These are phyloP conservation scores for Quercus agrifolia DNA, from an alignment of 306 rosid species.

Conservation along the genomic window DNA sequence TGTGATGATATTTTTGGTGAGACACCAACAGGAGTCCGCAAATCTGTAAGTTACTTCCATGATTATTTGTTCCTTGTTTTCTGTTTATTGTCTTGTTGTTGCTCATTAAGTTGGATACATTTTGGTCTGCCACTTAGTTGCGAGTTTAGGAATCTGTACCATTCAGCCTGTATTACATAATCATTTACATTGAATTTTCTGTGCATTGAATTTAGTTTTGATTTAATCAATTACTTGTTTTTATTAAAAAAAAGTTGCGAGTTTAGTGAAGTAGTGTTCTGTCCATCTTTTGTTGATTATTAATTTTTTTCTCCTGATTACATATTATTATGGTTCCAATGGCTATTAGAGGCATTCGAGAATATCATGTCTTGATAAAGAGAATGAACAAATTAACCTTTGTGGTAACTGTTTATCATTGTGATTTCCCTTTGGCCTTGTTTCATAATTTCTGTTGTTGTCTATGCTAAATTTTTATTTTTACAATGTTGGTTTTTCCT, in stretches of 20 bases:
- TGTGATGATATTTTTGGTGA: slow-evolving; percentile 99
- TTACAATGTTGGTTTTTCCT: neutral
- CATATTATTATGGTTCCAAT: neutral
- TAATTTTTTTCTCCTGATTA: neutral
- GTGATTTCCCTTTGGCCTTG: neutral
- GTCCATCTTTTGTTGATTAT: neutral
- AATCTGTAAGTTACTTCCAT: slow-evolving; percentile 48
- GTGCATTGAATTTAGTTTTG: too few species aligned
- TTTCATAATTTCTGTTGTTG: neutral
- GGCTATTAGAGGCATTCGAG: neutral
- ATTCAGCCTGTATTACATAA: too few species aligned
- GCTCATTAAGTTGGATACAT: neutral
- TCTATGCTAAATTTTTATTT: neutral
- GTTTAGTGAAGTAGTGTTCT: neutral
- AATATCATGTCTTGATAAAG: neutral
- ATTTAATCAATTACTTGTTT: too few species aligned
- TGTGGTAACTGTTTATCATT: neutral
- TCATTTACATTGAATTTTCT: too few species aligned
- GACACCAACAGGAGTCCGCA: slow-evolving; percentile 90
- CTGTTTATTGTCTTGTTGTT: neutral
- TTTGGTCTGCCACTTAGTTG: neutral
- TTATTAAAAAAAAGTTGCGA: too few species aligned
- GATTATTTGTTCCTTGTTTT: slow-evolving; percentile 1
- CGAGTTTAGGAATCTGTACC: neutral
- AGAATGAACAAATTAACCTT: neutral